These are phyloP conservation scores for Lactarius pseudohatsudake DNA, from an alignment of 768 basidiomycete species.

Conservation along the genomic window DNA sequence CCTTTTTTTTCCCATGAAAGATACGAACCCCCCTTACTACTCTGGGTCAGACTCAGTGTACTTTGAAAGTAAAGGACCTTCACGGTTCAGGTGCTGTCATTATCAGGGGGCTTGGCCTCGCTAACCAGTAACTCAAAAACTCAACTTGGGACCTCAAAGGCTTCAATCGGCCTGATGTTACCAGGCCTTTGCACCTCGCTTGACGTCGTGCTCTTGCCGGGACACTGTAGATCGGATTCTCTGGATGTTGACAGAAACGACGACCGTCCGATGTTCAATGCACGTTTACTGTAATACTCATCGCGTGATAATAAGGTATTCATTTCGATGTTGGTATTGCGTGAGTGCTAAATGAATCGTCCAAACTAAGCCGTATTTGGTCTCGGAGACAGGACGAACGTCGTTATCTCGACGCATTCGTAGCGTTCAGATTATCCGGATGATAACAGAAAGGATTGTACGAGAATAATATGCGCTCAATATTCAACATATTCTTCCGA, in stretches of 20 bases:
- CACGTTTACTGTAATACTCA: too few species aligned
- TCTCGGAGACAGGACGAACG: background rate
- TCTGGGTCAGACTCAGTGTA: background rate
- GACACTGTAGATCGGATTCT: background rate
- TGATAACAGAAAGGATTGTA: background rate
- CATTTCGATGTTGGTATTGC: background rate
- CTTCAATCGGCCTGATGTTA: background rate
- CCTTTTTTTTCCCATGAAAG: background rate
- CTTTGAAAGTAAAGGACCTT: background rate
- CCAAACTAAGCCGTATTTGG: background rate
- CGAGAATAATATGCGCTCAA: background rate
- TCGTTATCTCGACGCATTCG: background rate
- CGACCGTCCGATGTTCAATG: too few species aligned
- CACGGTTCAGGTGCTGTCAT: background rate
- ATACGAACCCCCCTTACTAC: background rate
- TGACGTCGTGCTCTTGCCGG: background rate
- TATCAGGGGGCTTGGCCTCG: background rate
- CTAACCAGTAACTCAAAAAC: background rate
- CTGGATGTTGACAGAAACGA: too few species aligned
- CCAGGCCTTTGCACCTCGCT: too few species aligned
- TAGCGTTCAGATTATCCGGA: background rate
- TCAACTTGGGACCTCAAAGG: background rate
- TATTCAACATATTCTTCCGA: too few species aligned
- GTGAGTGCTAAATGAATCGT: background rate
- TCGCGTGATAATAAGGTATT: too few species aligned